Base-by-base conservation (phyloP, 164 flowering plant genomes). In the Tetracentron sinense region DNA sequence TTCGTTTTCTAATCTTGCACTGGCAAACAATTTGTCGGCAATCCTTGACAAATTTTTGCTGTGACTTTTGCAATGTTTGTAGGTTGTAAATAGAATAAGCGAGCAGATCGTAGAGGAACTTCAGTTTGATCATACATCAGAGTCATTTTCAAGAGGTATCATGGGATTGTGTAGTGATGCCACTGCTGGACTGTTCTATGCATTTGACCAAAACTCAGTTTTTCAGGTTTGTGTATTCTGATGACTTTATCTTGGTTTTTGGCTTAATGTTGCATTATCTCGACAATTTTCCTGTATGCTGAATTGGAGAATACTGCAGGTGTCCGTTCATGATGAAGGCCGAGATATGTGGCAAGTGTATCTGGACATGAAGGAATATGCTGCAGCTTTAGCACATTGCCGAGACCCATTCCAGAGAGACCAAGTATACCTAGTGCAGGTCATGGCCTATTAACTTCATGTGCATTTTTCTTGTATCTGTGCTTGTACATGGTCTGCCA, bases 271-370 rank as follows among this genome's bases (percentile, higher is more conserved):
- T 58, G 51, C 33, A 26, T n/a, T n/a, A 17, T 56, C 48, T 3
- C 19, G 42, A 7, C 58, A 62, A n/a, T 58, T 25, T n/a, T 56
- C 72, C 56, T 15, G 50, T 35, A 21, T 60, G 19, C 58, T 77
- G 58, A 60, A 48, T 48, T 50, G 67, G 54, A 21, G 47, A 58
- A 62, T 30, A 49, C 22, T 57, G 48, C 65, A 95, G 99, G 97
- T 95, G 11, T 95, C 99, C 58, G 92, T 92, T 66, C 89, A 77
- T 71, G 99, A 95, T 69, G 99, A 95, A 79, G 99, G 97, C 58
- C 85, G 92, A 55, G 92, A 90, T 73, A 95, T 95, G 99, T 95
- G 99, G 99, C 86, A 86, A 70, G 97, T 95, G 20, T 87, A 92
- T 70, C 80, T 95, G 69, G 87, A 95, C 77, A 78, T 92, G 89